Base-by-base conservation (phyloP, 768 basidiomycete genomes). In the Trametes coccinea region DNA sequence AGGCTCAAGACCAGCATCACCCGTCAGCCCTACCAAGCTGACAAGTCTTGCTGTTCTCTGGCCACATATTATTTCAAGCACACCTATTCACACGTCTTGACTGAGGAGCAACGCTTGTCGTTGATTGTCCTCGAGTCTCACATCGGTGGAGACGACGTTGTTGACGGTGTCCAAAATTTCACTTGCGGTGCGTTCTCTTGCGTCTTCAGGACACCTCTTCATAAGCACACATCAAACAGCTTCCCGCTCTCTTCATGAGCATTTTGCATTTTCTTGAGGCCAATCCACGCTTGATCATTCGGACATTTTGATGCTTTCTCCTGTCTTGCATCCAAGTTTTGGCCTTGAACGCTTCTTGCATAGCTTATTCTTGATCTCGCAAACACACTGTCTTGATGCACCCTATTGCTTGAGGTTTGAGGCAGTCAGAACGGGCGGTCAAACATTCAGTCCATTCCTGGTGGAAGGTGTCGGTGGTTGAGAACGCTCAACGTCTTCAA, bases 381-480 rank as follows among this genome's bases (percentile, higher is more conserved):
- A 11, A 37, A 49, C 31, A 29, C 56, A 58, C 57, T 51, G 4
- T 17, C 56, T 57, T 57, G 47, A 47, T 10, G 40, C 49, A 59
- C 4, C 49, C 40, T 5, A 39, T 51, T 2, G 6, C 14, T 56
- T 56, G 46, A 59, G 49, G 57, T 9, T 31, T 37, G 34, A 37
- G 34, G 34, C 34, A 37, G 34, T 37, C 34, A 37, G 34, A 22
- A 44, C 56, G 48, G 29, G 43, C 56, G 31, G 6, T 50, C 34
- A 37, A 11, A 37, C 34, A 37, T 37, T 50, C 46, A 56, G 17
- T 40, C 34, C 9, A 33, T 48, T 11, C 48, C 49, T 58, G 47
- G 27, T 58, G 48, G 56, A 58, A 41, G 56, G 17, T 50, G 56
- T 49, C 50, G 56, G 56, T 58, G 56, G 41, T 58, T 11, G 17